phyloP scores from a whole-genome alignment of 1,139 yeast species.

The Magnusiomyces paraingens region DNA sequence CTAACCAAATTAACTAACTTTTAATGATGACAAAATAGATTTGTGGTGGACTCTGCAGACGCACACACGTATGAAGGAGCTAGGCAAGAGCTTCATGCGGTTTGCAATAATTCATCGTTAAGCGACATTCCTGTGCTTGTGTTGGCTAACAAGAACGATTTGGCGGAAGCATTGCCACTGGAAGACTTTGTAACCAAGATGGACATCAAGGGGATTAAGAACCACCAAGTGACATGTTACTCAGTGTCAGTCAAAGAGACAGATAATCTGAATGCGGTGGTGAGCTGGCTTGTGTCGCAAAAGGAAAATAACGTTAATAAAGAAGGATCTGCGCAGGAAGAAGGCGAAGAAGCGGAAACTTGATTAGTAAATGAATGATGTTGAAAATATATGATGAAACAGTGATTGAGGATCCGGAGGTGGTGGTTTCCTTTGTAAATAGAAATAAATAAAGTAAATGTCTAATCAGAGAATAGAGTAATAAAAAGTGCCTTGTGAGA shows the following conservation, averaged over 20 bases:
- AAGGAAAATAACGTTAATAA: neutral
- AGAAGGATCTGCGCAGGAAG: neutral
- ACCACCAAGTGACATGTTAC: conserved; percentile 35
- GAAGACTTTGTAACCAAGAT: conserved; percentile 32
- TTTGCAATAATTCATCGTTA: conserved; percentile 30
- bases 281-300: conserved; percentile 33
- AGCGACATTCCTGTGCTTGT: conserved; percentile 35
- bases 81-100: conserved; percentile 30
- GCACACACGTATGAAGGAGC: conserved; percentile 29
- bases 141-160: conserved; percentile 36
- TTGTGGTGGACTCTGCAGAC: conserved; percentile 37
- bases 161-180: conserved; percentile 30
- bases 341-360: neutral
- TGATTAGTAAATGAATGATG: neutral
- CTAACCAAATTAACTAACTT: neutral
- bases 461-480: no score
- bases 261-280: conserved; percentile 33
- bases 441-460: no score
- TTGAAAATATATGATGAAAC: neutral
- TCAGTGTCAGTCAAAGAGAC: conserved; percentile 37
- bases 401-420: no score
- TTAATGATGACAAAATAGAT: conserved; percentile 17
- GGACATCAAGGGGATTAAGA: conserved; percentile 31
- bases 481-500: no score
- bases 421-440: no score